Evolutionary conservation across 2,329 filamentous ascomycete species (phyloP).

Genomic region (Lachnellula arida): DNA sequence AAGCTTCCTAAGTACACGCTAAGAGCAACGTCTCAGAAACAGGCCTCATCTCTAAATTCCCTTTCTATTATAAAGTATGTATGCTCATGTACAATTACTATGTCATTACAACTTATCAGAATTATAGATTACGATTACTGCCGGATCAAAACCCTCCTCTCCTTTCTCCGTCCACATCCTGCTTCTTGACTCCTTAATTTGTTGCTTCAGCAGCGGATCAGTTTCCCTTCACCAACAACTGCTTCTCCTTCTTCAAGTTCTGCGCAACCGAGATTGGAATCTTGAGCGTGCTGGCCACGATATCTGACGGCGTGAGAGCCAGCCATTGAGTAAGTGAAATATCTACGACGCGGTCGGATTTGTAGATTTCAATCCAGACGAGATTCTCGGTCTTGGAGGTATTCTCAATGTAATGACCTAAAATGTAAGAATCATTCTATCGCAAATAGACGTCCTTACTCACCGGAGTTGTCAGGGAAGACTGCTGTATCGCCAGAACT

Average conservation of each 20-base stretch:
- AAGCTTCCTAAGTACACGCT: too few relatives aligned
- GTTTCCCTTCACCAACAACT: constrained; percentile 43
- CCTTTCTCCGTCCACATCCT: too few relatives aligned
- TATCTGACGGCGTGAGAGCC: constrained; percentile 58
- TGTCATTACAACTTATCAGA: too few relatives aligned
- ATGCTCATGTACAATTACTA: too few relatives aligned
- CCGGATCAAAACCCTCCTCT: too few relatives aligned
- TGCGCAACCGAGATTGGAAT: constrained; percentile 53
- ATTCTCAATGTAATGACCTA: constrained; percentile 66
- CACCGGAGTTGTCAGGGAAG: constrained; percentile 58
- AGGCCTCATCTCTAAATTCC: too few relatives aligned
- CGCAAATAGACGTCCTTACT: constrained; percentile 29
- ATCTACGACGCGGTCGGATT: constrained; percentile 61
- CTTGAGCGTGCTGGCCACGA: constrained; percentile 57
- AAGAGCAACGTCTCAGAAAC: too few relatives aligned
- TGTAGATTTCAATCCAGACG: constrained; percentile 66
- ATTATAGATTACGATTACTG: too few relatives aligned
- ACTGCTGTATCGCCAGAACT: constrained; percentile 61
- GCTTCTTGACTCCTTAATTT: too few relatives aligned
- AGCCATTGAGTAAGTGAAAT: constrained; percentile 66
- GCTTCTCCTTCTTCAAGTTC: constrained; percentile 59
- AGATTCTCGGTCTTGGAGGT: constrained; percentile 58
- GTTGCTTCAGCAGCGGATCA: background rate
- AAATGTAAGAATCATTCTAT: background rate
- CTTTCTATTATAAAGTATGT: too few relatives aligned